Conservation (phyloP, 768 basidiomycete genomes). For the Boletellus sp. region DNA sequence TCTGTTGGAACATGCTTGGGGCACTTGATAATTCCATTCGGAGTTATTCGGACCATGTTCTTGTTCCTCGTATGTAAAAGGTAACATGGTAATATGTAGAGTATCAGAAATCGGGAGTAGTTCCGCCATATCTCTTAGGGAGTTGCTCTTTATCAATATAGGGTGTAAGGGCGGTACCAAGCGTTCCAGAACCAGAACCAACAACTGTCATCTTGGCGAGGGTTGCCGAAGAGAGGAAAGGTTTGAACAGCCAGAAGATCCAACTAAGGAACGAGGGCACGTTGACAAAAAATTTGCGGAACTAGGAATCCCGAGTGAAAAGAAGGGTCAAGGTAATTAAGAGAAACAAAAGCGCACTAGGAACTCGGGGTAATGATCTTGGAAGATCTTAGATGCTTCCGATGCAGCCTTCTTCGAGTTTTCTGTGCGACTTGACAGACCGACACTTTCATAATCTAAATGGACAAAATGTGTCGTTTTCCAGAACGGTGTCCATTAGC, state of each 20-base stretch:
- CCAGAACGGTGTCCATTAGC: background rate
- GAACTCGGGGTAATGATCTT: conserved; percentile 75
- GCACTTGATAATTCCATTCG: background rate
- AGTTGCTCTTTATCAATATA: conserved; percentile 55
- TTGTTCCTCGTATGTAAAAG: background rate
- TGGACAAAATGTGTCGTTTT: background rate
- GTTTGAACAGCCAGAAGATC: conserved; percentile 84
- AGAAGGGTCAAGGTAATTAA: too few relatives aligned
- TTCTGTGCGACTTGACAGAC: conserved; percentile 59
- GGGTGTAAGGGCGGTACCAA: conserved; percentile 58
- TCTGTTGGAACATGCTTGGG: too few relatives aligned
- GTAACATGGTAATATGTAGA: background rate
- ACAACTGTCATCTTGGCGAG: conserved; percentile 79
- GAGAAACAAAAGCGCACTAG: conserved; percentile 38
- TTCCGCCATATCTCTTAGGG: conserved; percentile 70
- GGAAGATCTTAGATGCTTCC: conserved; percentile 72
- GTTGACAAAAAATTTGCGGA: conserved; percentile 78
- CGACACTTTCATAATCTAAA: conserved; percentile 73
- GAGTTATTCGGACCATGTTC: background rate
- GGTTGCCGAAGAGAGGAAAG: conserved; percentile 67
- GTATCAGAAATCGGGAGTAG: conserved; percentile 30
- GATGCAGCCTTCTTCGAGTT: conserved; percentile 76
- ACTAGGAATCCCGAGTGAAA: conserved; percentile 32
- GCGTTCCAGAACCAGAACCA: conserved; percentile 55
- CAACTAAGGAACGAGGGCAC: conserved; percentile 73